A percentile compares a stretch with the other conserved stretches of the same genome.
Conservation (phyloP, 2,329 filamentous ascomycete genomes). For the Alternaria burnsii region DNA sequence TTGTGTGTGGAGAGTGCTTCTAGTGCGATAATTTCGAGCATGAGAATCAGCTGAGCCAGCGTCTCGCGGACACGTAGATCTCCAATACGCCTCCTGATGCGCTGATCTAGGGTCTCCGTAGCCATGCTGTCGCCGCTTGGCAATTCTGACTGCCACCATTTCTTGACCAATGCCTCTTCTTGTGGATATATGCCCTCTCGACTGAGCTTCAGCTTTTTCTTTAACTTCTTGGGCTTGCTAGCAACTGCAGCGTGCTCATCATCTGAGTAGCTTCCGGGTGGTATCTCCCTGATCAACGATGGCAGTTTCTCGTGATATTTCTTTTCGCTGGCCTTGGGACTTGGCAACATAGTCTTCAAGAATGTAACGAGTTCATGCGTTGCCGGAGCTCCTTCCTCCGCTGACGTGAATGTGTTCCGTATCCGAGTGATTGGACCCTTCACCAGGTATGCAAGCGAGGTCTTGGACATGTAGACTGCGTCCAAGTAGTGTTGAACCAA, state of each 20-base stretch:
- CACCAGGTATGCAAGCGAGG: constrained; percentile 82
- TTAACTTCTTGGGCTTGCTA: constrained; percentile 49
- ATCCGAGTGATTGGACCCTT: constrained; percentile 82
- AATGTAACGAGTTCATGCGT: constrained; percentile 73
- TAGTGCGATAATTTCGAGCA: constrained; percentile 78
- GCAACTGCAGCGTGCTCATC: constrained; percentile 52
- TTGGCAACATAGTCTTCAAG: constrained; percentile 72
- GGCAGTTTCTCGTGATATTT: constrained; percentile 80
- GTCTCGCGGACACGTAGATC: constrained; percentile 78
- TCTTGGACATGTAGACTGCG: constrained; percentile 63
- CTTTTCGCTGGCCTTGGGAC: constrained; percentile 74
- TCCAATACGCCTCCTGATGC: constrained; percentile 69
- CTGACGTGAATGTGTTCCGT: constrained; percentile 72
- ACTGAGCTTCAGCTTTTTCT: constrained; percentile 63
- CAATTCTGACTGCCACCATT: constrained; percentile 70
- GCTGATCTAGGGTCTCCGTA: constrained; percentile 54
- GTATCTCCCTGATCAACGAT: constrained; percentile 67
- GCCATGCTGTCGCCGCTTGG: constrained; percentile 48
- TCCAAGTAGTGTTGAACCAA: constrained; percentile 53
- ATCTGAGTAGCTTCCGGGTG: constrained; percentile 53
- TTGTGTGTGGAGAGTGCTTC: constrained; percentile 59
- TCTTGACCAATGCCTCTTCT: constrained; percentile 70
- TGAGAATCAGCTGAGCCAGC: constrained; percentile 80
- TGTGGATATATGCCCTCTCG: constrained; percentile 73
- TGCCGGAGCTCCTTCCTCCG: constrained; percentile 67